Evolutionary conservation across 2,329 filamentous ascomycete species (phyloP).

Genomic region (Colletotrichum sp.): DNA sequence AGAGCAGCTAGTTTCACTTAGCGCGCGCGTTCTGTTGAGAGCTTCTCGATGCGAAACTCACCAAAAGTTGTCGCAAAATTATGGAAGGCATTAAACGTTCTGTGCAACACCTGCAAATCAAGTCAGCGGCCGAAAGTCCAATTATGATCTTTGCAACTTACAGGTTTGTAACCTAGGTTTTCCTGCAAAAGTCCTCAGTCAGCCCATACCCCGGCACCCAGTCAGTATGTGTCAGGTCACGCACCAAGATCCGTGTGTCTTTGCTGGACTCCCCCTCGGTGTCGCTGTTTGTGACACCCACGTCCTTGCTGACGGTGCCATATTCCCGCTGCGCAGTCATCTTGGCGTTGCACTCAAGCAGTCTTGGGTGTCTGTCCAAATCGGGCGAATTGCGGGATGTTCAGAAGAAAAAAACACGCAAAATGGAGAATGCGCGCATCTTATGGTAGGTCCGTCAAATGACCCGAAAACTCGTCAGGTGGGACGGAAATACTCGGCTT

Average conservation of each 20-base stretch:
- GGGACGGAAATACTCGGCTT: background rate
- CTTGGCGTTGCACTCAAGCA: background rate
- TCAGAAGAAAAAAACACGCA: background rate
- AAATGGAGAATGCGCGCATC: background rate
- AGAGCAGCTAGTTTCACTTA: constrained; percentile 51
- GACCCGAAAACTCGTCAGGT: background rate
- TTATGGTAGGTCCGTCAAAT: background rate
- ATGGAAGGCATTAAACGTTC: constrained; percentile 61
- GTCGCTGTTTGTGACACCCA: background rate
- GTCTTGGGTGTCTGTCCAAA: background rate
- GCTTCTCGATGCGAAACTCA: constrained; percentile 29
- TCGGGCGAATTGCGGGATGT: background rate
- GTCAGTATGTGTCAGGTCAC: background rate
- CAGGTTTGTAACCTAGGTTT: constrained; percentile 14
- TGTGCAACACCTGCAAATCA: constrained; percentile 53
- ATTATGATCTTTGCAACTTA: background rate
- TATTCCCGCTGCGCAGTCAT: background rate
- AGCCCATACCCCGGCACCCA: background rate
- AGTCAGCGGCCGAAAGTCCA: background rate
- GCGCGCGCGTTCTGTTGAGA: background rate
- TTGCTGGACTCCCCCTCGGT: background rate
- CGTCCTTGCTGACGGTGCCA: background rate
- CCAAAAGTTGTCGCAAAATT: constrained; percentile 65
- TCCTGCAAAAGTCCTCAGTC: background rate
- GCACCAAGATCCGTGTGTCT: background rate